These are phyloP conservation scores for Ceratocystiopsis minuta DNA, from an alignment of 2,329 filamentous ascomycete genomes.

Conservation along the genomic window DNA sequence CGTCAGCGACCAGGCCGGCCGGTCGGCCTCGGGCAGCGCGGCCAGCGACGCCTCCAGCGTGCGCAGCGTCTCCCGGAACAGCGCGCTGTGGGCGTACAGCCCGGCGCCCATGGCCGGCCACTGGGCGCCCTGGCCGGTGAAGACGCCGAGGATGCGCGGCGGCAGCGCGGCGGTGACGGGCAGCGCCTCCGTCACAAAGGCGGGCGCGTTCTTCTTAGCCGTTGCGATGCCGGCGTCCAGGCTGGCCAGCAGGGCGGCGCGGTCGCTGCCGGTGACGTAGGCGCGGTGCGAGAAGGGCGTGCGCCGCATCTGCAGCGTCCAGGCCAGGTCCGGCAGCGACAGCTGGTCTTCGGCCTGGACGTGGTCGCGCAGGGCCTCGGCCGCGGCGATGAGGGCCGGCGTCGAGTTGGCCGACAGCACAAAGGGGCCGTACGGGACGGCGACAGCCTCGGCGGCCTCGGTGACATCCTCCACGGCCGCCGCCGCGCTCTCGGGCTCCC, in stretches of 20 bases:
- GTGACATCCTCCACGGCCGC: background rate
- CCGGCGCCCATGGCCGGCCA: conserved; percentile 16
- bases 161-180: background rate
- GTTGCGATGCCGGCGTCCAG: conserved; percentile 12
- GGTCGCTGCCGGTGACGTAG: conserved; percentile 12
- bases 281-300: conserved; percentile 17
- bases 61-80: conserved; percentile 1
- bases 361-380: conserved; percentile 14
- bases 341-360: conserved; percentile 7
- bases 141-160: conserved; percentile 5
- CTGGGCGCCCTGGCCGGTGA: conserved; percentile 8
- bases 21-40: conserved; percentile 1
- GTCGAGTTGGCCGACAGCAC: conserved; percentile 21
- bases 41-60: conserved; percentile 5
- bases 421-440: conserved; percentile 12
- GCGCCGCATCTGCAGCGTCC: conserved; percentile 16
- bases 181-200: conserved; percentile 2
- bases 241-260: conserved; percentile 9
- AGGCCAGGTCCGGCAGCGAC: conserved; percentile 13
- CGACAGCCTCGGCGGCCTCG: background rate
- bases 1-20: conserved; percentile 7
- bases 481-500: conserved; percentile 8
- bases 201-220: background rate
- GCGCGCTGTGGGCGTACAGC: conserved; percentile 8
- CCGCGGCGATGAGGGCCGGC: conserved; percentile 15